phyloP scores from a whole-genome alignment of 1,139 yeast species.

The Chernovozyma aurita region DNA sequence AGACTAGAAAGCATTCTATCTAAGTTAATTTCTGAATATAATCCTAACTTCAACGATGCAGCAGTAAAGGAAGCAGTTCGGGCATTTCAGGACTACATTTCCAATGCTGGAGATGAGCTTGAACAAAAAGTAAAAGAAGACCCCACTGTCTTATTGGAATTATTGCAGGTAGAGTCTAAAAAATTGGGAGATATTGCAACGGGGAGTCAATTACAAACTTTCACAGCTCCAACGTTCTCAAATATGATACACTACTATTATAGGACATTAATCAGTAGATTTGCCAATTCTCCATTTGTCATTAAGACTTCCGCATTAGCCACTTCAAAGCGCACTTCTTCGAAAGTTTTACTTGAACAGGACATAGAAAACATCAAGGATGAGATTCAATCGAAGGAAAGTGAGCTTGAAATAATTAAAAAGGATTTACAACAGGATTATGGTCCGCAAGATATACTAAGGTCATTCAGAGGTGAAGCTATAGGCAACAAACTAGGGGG shows the following conservation, averaged over 20 bases:
- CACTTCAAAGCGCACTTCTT: neutral
- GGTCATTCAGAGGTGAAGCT: conserved; percentile 53
- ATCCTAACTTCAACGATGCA: conserved; percentile 86
- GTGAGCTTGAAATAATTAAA: conserved; percentile 15
- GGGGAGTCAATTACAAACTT: neutral
- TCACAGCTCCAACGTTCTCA: conserved; percentile 17
- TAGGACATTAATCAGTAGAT: conserved; percentile 8
- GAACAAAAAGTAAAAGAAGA: neutral
- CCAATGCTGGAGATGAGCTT: conserved; percentile 29
- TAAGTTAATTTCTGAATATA: conserved; percentile 54
- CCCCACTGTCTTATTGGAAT: neutral
- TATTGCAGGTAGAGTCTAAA: neutral
- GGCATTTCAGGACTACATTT: conserved; percentile 51
- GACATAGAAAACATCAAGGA: conserved; percentile 8
- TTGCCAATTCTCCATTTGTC: conserved; percentile 8
- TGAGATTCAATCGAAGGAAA: conserved; percentile 14
- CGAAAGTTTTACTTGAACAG: neutral
- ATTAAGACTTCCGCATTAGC: neutral
- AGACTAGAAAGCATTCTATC: conserved; percentile 42
- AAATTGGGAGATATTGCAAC: neutral
- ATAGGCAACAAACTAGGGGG: conserved; percentile 55
- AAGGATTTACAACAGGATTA: conserved; percentile 28
- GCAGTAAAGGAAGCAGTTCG: conserved; percentile 76
- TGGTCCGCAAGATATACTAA: conserved; percentile 63
- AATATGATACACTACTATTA: conserved; percentile 24